A percentile compares a stretch with the other conserved stretches of the same genome.
Evolutionary conservation across 352 stramenopile species (phyloP).

Genomic region (Phytophthora vignae): DNA sequence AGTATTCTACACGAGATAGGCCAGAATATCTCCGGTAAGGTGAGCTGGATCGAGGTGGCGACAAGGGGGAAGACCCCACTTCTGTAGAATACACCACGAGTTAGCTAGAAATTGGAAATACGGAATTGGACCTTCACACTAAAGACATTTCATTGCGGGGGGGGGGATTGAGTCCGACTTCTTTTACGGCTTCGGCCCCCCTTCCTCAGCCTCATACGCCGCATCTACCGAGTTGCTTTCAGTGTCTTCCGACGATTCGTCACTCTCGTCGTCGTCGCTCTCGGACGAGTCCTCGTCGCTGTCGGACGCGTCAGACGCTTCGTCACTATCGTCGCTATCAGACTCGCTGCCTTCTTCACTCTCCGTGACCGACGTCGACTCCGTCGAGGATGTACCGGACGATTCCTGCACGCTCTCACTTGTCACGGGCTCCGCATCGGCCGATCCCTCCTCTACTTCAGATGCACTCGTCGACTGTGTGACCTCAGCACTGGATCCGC

Average conservation of each 20-base stretch:
- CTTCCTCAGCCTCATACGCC: slow-evolving; percentile 26
- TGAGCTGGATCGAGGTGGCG: too few species aligned
- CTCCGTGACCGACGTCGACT: not conserved
- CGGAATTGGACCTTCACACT: not conserved
- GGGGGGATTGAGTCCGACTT: not conserved
- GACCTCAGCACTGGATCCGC: not conserved
- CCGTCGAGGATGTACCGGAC: not conserved
- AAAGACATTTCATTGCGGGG: not conserved
- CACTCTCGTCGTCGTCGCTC: slow-evolving; percentile 8
- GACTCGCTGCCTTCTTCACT: slow-evolving; percentile 13
- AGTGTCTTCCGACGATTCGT: slow-evolving; percentile 11
- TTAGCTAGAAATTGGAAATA: slow-evolving; percentile 8
- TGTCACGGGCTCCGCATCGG: slow-evolving; percentile 7
- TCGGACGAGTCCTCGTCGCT: slow-evolving; percentile 5
- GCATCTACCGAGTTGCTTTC: slow-evolving; percentile 20
- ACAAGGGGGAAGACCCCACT: too few species aligned
- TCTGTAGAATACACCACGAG: too few species aligned
- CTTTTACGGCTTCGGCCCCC: slow-evolving; percentile 4
- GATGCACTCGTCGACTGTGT: not conserved
- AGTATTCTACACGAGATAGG: too few species aligned
- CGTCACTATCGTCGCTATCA: slow-evolving; percentile 16
- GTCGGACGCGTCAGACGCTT: slow-evolving; percentile 10
- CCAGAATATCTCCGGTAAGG: too few species aligned
- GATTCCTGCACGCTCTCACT: not conserved
- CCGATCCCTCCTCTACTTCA: not conserved